Evolutionary conservation across 345 rosid species (phyloP).

Genomic region (Rhodamnia rubescens): DNA sequence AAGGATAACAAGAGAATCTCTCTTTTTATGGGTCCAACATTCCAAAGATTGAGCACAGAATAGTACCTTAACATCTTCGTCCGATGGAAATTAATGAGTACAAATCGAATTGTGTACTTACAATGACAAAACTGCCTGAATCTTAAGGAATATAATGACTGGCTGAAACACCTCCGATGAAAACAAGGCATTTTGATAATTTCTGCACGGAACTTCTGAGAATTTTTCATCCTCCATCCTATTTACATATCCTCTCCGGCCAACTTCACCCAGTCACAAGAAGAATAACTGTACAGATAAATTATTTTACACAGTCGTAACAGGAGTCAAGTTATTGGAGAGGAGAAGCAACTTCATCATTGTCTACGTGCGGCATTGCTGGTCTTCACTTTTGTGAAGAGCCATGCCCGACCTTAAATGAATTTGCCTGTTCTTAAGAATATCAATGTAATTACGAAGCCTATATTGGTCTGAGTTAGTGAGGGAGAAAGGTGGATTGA

Average conservation of each 20-base stretch:
- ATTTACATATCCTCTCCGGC: not conserved
- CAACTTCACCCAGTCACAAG: slow-evolving; percentile 7
- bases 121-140: not conserved
- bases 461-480: slow-evolving; percentile 71
- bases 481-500: slow-evolving; percentile 84
- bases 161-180: not conserved
- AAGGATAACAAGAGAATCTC: not conserved
- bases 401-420: slow-evolving; percentile 48
- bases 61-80: not conserved
- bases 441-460: slow-evolving; percentile 55
- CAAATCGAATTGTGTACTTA: not conserved
- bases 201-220: not conserved
- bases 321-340: not conserved
- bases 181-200: not conserved
- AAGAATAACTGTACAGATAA: slow-evolving; percentile 77
- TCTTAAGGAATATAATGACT: not conserved
- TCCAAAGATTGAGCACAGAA: not conserved
- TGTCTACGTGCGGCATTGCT: slow-evolving; percentile 4
- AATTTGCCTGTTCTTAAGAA: slow-evolving; percentile 56
- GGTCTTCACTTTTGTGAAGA: slow-evolving; percentile 38
- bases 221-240: not conserved
- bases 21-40: not conserved
- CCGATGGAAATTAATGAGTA: not conserved
- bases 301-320: slow-evolving; percentile 16
- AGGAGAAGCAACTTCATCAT: not conserved